phyloP scores from a whole-genome alignment of 257 asterid species.

The Oldenlandia corymbosa region DNA sequence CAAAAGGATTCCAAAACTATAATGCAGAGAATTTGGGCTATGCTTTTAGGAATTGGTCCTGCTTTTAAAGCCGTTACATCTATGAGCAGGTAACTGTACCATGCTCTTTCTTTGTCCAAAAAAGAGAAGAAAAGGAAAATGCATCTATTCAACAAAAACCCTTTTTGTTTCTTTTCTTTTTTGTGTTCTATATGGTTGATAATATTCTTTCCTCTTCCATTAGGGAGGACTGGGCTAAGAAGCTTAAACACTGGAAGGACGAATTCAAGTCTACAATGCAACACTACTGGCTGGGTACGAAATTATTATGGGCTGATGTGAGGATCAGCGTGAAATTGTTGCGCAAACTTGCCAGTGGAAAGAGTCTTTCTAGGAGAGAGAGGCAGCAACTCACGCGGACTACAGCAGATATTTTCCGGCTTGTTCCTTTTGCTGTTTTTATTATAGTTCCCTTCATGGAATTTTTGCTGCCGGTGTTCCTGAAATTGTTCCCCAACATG shows the following conservation, averaged over 20 bases:
- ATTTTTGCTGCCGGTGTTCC: constrained; percentile 75
- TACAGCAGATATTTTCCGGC: constrained; percentile 94
- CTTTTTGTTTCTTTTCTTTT: too few relatives aligned
- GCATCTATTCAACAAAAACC: not conserved
- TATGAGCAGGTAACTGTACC: constrained; percentile 75
- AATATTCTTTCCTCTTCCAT: constrained; percentile 17
- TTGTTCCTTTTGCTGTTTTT: constrained; percentile 89
- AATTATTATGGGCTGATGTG: constrained; percentile 89
- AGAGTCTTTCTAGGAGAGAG: constrained; percentile 85
- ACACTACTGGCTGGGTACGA: constrained; percentile 85
- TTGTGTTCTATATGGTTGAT: not conserved
- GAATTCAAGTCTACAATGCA: constrained; percentile 74
- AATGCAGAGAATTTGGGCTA: constrained; percentile 68
- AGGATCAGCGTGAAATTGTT: constrained; percentile 76
- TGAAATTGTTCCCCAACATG: constrained; percentile 92
- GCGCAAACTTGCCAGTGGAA: constrained; percentile 79
- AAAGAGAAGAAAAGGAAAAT: not conserved
- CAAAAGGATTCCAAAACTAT: constrained; percentile 47
- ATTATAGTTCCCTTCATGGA: constrained; percentile 90
- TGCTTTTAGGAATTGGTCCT: constrained; percentile 88
- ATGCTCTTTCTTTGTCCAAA: not conserved
- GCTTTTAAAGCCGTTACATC: constrained; percentile 84
- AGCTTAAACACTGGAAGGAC: constrained; percentile 71
- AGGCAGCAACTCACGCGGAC: constrained; percentile 93
- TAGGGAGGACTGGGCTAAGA: constrained; percentile 86